phyloP scores from a whole-genome alignment of 257 asterid species.

The Sherardia arvensis region DNA sequence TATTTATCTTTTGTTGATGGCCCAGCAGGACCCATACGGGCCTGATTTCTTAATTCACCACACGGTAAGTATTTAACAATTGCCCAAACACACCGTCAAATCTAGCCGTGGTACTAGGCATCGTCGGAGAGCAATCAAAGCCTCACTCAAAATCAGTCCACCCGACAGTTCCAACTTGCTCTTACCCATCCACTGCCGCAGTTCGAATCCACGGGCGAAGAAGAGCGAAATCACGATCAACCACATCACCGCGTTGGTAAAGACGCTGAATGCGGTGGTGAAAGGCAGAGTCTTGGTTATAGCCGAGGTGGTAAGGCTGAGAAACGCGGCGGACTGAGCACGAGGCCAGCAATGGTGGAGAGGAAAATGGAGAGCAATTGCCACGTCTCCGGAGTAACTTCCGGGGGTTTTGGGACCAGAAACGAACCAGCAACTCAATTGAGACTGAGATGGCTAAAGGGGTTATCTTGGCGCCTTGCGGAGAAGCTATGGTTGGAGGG shows the following conservation, averaged over 20 bases:
- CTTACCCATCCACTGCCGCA: slow-evolving; percentile 88
- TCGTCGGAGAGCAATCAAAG: slow-evolving; percentile 89
- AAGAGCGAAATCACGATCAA: slow-evolving; percentile 81
- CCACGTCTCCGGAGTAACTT: slow-evolving; percentile 83
- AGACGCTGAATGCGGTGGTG: slow-evolving; percentile 65
- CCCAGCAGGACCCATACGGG: too few relatives aligned
- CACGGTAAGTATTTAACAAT: too few relatives aligned
- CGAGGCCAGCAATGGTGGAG: slow-evolving; percentile 83
- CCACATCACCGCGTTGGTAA: slow-evolving; percentile 92
- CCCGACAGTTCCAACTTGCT: slow-evolving; percentile 85
- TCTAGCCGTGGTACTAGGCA: slow-evolving; percentile 98
- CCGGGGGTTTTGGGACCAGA: slow-evolving; percentile 59
- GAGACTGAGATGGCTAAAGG: slow-evolving; percentile 58
- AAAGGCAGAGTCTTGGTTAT: slow-evolving; percentile 61
- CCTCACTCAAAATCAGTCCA: slow-evolving; percentile 85
- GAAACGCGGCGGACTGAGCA: slow-evolving; percentile 67
- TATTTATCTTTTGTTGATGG: too few relatives aligned
- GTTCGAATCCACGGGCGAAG: slow-evolving; percentile 85
- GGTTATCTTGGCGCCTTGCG: slow-evolving; percentile 57
- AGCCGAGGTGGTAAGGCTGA: slow-evolving; percentile 64
- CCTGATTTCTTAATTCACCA: too few relatives aligned
- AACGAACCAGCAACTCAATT: slow-evolving; percentile 52
- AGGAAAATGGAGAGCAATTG: slow-evolving; percentile 72
- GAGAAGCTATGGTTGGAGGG: slow-evolving; percentile 5
- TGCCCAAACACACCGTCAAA: slow-evolving; percentile 94